Base-by-base conservation (phyloP, 2,329 filamentous ascomycete genomes). In the Colletotrichum shisoi region DNA sequence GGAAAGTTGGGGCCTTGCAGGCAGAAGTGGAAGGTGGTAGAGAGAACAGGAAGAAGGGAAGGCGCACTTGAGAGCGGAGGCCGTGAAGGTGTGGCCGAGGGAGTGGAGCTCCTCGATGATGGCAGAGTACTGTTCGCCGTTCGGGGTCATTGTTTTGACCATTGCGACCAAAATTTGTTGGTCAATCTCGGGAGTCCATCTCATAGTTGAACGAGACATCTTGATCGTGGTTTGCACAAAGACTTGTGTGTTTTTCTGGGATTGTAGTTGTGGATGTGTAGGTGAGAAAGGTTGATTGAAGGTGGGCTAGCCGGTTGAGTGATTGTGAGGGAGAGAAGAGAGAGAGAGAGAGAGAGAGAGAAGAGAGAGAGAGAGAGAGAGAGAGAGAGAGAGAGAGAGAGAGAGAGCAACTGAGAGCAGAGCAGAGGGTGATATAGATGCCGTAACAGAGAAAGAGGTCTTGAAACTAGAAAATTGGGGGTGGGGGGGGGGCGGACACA, bases 91-190 rank as follows among this genome's bases (percentile, higher is more conserved):
- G 62, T 83, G 81, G 11, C 80, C 81, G 62, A 76, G 75, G 6
- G 59, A 34, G 3, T 39, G 15, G 3, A 76, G 71, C 4, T 69
- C 72, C 0, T 73, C 70, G 45, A 84, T 73, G 4, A 80, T 72
- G 0, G 71, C 71, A 71, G 81, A 75, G 7, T 83, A 73, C n/a
- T 76, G 75, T 0, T 71, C 71, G 0, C 69, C 45, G 2, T 69
- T 73, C 2, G 79, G 76, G 44, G 75, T 77, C 61, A 79, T 69
- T 7, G 77, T 73, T 31, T 77, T 74, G n/a, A 80, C 72, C 27
- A 84, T 65, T 34, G 77, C 77, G 7, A 79, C 63, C 42, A 85
- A 75, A 48, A 85, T 79, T 46, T 81, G 80, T 65, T 81, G 74
- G 52, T 84, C 81, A 19, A 79, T 76, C 9, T 75, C 73, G 5